Conservation (phyloP, 2,329 filamentous ascomycete genomes). For the Incumbomyces lentus region DNA sequence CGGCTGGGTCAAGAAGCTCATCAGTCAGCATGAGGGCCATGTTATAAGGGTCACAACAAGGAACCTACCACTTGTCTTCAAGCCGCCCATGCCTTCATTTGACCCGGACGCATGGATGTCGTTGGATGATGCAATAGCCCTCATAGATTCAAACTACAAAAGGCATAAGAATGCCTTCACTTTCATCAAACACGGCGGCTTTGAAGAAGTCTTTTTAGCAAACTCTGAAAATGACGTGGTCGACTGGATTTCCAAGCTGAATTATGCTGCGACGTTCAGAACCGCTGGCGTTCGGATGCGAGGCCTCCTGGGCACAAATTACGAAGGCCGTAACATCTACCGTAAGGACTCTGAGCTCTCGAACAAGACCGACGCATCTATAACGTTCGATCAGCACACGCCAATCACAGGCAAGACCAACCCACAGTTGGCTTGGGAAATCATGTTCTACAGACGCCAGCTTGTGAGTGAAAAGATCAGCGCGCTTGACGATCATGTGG, state of each 20-base stretch:
- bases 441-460: slow-evolving; percentile 68
- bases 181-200: slow-evolving; percentile 73
- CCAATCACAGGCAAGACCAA: slow-evolving; percentile 52
- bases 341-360: slow-evolving; percentile 53
- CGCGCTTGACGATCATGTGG: slow-evolving; percentile 71
- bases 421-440: slow-evolving; percentile 73
- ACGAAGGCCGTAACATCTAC: slow-evolving; percentile 66
- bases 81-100: slow-evolving; percentile 79
- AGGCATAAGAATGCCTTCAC: slow-evolving; percentile 91
- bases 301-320: slow-evolving; percentile 72
- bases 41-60: slow-evolving; percentile 65
- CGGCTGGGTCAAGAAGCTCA: slow-evolving; percentile 80
- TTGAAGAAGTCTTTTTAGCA: slow-evolving; percentile 84
- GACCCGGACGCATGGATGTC: slow-evolving; percentile 91
- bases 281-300: slow-evolving; percentile 86
- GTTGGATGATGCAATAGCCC: slow-evolving; percentile 80
- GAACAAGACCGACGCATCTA: slow-evolving; percentile 52
- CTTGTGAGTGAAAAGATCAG: slow-evolving; percentile 75
- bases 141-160: slow-evolving; percentile 77
- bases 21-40: slow-evolving; percentile 77
- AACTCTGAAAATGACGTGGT: slow-evolving; percentile 88
- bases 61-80: slow-evolving; percentile 73
- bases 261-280: slow-evolving; percentile 89
- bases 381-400: slow-evolving; percentile 10
- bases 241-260: slow-evolving; percentile 91